Base-by-base conservation (phyloP, 2,329 filamentous ascomycete species). In the Alternaria rosae region DNA sequence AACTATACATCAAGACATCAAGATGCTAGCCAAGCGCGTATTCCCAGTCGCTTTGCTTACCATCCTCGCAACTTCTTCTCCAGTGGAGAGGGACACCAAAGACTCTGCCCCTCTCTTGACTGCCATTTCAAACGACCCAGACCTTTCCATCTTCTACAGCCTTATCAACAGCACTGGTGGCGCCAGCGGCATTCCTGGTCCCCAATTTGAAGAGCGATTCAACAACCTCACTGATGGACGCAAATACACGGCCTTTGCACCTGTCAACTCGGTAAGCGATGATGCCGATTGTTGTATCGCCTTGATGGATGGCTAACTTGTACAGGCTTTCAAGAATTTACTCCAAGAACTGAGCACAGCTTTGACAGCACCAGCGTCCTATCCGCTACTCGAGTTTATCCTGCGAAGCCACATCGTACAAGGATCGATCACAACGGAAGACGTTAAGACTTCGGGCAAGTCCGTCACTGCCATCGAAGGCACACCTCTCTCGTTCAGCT, bases 91-190 rank as follows among this genome's bases (percentile, higher is more conserved):
- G n/a, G 42, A 13, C 44, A 45, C 42, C 26, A 25, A 38, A 8
- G 35, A 38, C 35, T 28, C 17, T 15, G 20, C 26, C 6, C 41
- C 41, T 6, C 53, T 55, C 25, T 17, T 55, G 17, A 55, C 53
- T 17, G 53, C 42, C 12, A 55, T 55, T 25, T 55, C 53, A 3
- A 12, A 45, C 12, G 53, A 55, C 35, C 32, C 30, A 17, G 55
- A 52, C 11, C 54, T 48, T 25, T 52, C 45, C 15, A 25, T 6
- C 15, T 58, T 58, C 38, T 58, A 52, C 20, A 52, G 48, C n/a
- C 55, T 58, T 13, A 3, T 58, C 47, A 58, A 58, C 20, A 58
- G 55, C 21, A 58, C 47, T 4, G 55, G 55, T 21, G 47, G 55
- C 2, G 32, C 12, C 13, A 30, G 25, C 6, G 55, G 55, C 2